Base-by-base conservation (phyloP, 345 rosid genomes). In the Carallia pectinifolia region DNA sequence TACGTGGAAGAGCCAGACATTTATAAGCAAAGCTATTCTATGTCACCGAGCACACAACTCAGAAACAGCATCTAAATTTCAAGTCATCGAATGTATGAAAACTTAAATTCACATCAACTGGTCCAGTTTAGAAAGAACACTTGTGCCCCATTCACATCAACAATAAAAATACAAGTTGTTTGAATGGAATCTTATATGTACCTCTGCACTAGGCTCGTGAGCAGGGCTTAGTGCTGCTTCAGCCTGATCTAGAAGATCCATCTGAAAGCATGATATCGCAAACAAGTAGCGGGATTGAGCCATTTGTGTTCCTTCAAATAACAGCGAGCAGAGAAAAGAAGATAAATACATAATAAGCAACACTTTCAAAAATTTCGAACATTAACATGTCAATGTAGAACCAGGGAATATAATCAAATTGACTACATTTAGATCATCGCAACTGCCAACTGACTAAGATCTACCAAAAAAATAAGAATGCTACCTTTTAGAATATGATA, bases 221-320 rank as follows among this genome's bases (percentile, higher is more conserved):
- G 88, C 66, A 88, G 90, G 91, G 81, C 90, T 86, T 79, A 92
- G 84, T 61, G 92, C 91, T 39, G 90, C 75, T 82, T 92, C 98
- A 62, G 99, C 99, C 85, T 95, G 98, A 66, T 76, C 92, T 71
- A 92, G 88, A 82, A 92, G 96, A 79, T 95, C 92, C 97, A 95
- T 89, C 82, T 89, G 91, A 82, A 85, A 89, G 89, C 99, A 95
- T 60, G 99, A 89, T 76, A 92, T 74, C 8, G 98, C 99, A 78
- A 92, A 95, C 88, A 95, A 89, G 86, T 95, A 95, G 76, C 98
- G 97, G 55, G 97, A 95, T 82, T 87, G 96, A 80, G 96, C 90
- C 89, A 82, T 87, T 77, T 86, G 91, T 40, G 89, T 92, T 72
- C 97, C 99, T 95, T 86, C 87, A 81, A 23, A 68, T 47, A 66